These are phyloP conservation scores for Fusarium albosuccineum DNA, from an alignment of 2,329 filamentous ascomycete species.

Conservation along the genomic window DNA sequence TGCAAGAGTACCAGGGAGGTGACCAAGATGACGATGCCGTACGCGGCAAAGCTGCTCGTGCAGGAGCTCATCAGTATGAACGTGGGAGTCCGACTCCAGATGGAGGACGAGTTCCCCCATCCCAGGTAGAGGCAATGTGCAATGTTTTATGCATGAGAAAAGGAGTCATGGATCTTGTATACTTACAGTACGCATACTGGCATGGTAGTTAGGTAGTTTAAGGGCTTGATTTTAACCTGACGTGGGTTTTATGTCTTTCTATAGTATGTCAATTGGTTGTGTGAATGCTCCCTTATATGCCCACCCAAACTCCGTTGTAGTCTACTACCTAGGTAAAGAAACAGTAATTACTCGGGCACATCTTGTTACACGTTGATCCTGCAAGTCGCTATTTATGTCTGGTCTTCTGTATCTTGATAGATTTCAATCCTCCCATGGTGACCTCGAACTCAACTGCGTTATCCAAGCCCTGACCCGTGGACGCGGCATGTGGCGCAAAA, in stretches of 20 bases:
- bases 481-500: conserved; percentile 82
- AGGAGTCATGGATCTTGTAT: conserved; percentile 38
- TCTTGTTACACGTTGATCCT: no score
- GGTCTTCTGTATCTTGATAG: conserved; percentile 36
- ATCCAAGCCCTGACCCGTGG: conserved; percentile 61
- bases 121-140: conserved; percentile 53
- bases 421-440: conserved; percentile 71
- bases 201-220: conserved; percentile 23
- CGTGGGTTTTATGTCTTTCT: conserved; percentile 1
- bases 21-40: conserved; percentile 95
- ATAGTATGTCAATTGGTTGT: conserved; percentile 4
- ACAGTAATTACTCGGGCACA: neutral
- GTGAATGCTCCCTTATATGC: neutral
- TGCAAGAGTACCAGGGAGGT: conserved; percentile 89
- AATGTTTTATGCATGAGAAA: conserved; percentile 31
- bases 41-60: conserved; percentile 94
- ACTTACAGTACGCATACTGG: conserved; percentile 33
- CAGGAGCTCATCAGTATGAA: conserved; percentile 99
- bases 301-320: neutral
- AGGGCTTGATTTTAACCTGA: conserved; percentile 21
- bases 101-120: conserved; percentile 93
- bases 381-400: conserved; percentile 9
- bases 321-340: neutral
- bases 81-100: conserved; percentile 89
- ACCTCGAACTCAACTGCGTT: conserved; percentile 81